Evolutionary conservation across 2,329 filamentous ascomycete species (phyloP).

Genomic region (Niveomyces coronatus): DNA sequence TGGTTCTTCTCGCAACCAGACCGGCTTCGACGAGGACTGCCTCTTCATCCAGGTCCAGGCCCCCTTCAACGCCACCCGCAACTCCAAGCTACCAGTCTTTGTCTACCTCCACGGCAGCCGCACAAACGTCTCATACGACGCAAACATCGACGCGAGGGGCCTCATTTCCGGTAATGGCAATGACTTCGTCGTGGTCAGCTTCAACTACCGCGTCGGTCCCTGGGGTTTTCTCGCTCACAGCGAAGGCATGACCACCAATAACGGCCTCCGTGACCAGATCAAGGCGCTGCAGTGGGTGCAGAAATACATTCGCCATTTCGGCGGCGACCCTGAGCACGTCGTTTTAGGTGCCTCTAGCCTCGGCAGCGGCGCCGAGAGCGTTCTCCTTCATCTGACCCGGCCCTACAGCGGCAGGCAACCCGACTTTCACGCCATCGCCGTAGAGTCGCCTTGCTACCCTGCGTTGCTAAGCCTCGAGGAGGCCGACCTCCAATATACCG

Average conservation of each 20-base stretch:
- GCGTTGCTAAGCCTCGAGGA: conserved; percentile 34
- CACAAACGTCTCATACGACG: conserved; percentile 36
- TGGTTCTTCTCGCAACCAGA: conserved; percentile 15
- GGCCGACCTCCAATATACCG: conserved; percentile 35
- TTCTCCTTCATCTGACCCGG: conserved; percentile 53
- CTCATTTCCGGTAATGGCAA: conserved; percentile 47
- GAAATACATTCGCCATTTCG: conserved; percentile 40
- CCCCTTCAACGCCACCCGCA: conserved; percentile 38
- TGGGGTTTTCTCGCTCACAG: conserved; percentile 60
- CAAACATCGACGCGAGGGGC: conserved; percentile 49
- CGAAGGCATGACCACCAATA: conserved; percentile 50
- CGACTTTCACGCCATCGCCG: conserved; percentile 41
- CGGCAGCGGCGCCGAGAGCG: conserved; percentile 54
- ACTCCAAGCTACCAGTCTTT: conserved; percentile 52
- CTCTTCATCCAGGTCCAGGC: conserved; percentile 57
- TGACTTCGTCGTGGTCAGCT: conserved; percentile 56
- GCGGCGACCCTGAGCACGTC: conserved; percentile 43
- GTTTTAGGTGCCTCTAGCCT: conserved; percentile 54
- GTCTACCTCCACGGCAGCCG: conserved; percentile 50
- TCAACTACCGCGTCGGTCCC: conserved; percentile 68
- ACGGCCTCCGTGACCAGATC: conserved; percentile 60
- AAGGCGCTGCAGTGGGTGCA: conserved; percentile 62
- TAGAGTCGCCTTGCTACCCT: conserved; percentile 42
- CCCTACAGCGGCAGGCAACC: conserved; percentile 38
- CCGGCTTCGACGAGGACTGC: conserved; percentile 49